Base-by-base conservation (phyloP, 2,329 filamentous ascomycete species). In the Reticulascus tulasneorum region DNA sequence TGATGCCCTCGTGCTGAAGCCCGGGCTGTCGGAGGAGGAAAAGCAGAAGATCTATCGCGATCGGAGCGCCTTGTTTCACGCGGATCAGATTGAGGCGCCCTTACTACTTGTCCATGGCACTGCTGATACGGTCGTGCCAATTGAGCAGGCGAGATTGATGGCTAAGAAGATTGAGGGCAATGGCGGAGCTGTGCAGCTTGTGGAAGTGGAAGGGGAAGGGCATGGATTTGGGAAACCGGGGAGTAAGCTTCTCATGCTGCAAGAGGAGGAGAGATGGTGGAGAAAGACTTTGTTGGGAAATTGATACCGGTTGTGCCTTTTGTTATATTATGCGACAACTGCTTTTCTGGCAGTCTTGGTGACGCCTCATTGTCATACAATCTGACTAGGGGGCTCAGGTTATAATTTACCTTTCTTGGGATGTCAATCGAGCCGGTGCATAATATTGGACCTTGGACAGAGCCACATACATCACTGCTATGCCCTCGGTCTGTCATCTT, bases 31-130 rank as follows among this genome's bases (percentile, higher is more conserved):
- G 2, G 49, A 59, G 0, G 55, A 63, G 10, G 60, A 71, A n/a
- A 59, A 62, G 38, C 54, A 63, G 10, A 49, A 48, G 11, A 58
- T 71, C 4, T 67, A 66, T 26, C 52, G 51, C 5, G 66, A 69
- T 27, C 56, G 73, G 10, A 76, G 72, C 37, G 71, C 74, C 0
- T 51, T 72, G 11, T 64, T 62, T 29, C 62, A 70, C 33, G 71
- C 66, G 0, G 57, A 64, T n/a, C 59, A 61, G 34, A 73, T 77
- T 35, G 57, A 54, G 24, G 56, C 67, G 3, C 72, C 74, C 1
- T 48, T 82, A 16, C 52, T 80, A 23, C 53, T 83, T n/a, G 46
- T 82, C 6, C 72, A 79, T 16, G 78, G 77, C 0, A 63, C 62
- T 3, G 57, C 57, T 5, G 79, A 82, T 46, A 69, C 67, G 25